A percentile compares a stretch with the other conserved stretches of the same genome.
Evolutionary conservation across 257 asterid species (phyloP).

Genomic region (Przewalskia tangutica): DNA sequence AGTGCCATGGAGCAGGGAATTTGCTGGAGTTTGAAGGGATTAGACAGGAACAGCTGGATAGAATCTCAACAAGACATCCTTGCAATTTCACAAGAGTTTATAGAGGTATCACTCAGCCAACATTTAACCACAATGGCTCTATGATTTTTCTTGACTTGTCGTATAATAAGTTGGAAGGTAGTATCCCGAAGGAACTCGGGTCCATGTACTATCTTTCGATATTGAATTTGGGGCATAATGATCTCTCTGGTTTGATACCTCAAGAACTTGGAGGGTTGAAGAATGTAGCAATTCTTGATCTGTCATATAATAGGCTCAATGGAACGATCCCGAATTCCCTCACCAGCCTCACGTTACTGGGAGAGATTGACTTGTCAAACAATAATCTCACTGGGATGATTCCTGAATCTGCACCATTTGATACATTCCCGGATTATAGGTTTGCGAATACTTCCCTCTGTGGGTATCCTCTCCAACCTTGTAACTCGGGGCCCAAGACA

Average conservation of each 20-base stretch:
- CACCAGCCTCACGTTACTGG: conserved; percentile 54
- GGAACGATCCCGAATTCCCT: conserved; percentile 66
- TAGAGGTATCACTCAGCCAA: conserved; percentile 55
- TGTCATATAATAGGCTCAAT: conserved; percentile 59
- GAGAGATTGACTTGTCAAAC: conserved; percentile 71
- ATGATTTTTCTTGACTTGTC: conserved; percentile 92
- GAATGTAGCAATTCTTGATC: conserved; percentile 70
- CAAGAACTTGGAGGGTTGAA: conserved; percentile 62
- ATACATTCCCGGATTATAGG: conserved; percentile 56
- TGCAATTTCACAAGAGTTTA: conserved; percentile 72
- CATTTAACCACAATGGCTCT: conserved; percentile 83
- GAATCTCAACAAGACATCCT: conserved; percentile 65
- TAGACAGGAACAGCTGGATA: conserved; percentile 47
- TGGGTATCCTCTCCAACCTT: conserved; percentile 65
- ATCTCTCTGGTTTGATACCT: conserved; percentile 74
- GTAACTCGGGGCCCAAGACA: conserved; percentile 24
- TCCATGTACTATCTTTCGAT: conserved; percentile 57
- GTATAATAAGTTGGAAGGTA: conserved; percentile 58
- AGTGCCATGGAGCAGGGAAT: conserved; percentile 92
- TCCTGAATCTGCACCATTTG: conserved; percentile 74
- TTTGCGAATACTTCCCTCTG: conserved; percentile 74
- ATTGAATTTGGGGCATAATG: conserved; percentile 72
- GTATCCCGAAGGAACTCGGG: conserved; percentile 83
- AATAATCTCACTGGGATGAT: conserved; percentile 65
- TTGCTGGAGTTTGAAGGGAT: conserved; percentile 94